Evolutionary conservation across 73 alveolate genomes (phyloP).

Genomic region (Uronychia binucleata): DNA sequence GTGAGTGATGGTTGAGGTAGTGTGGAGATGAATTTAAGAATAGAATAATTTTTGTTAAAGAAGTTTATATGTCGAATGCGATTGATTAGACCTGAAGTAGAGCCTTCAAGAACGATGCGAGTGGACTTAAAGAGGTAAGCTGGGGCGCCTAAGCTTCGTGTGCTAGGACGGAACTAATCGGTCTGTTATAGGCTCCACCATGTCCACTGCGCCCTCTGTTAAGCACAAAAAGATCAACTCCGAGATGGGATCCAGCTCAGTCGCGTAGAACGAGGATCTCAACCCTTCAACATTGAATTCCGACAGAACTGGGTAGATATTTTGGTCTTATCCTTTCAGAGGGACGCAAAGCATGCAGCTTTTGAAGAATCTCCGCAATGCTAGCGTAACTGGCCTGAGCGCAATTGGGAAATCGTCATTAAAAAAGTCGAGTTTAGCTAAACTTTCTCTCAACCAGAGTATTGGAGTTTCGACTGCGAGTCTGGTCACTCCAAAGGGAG

Average conservation of each 20-base stretch:
- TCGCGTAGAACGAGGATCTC: background rate
- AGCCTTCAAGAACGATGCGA: background rate
- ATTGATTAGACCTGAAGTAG: too few relatives aligned
- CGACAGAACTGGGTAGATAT: background rate
- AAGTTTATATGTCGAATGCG: too few relatives aligned
- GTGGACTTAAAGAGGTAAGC: background rate
- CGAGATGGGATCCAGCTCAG: background rate
- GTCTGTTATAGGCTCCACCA: background rate
- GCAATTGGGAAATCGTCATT: background rate
- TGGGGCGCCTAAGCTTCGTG: background rate
- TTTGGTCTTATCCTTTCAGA: background rate
- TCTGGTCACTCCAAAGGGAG: background rate
- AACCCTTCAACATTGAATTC: background rate
- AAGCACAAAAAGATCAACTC: background rate
- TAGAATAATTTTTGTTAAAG: too few relatives aligned
- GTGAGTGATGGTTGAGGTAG: too few relatives aligned
- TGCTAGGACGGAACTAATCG: background rate
- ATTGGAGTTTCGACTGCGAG: background rate
- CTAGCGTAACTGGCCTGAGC: background rate
- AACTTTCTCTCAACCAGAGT: background rate
- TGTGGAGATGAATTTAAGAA: too few relatives aligned
- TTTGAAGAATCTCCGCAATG: background rate
- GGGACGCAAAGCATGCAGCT: background rate
- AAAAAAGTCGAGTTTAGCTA: background rate
- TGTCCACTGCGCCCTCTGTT: background rate